phyloP scores from a whole-genome alignment of 2,329 filamentous ascomycete species.

The Aspergillus sp. region DNA sequence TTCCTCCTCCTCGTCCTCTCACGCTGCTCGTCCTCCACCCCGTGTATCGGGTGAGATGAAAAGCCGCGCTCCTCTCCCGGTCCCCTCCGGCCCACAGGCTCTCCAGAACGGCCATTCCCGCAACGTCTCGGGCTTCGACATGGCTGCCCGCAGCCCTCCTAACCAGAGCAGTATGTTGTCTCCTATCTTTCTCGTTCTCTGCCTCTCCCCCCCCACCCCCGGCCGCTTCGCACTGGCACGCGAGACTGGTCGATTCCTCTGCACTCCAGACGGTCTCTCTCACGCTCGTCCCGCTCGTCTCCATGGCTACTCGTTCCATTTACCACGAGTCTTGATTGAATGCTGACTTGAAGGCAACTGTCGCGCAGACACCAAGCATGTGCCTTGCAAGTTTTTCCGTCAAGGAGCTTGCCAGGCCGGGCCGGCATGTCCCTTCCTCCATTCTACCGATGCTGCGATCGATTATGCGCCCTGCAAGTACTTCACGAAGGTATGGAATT shows the following conservation, averaged over 20 bases:
- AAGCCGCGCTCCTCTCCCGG: constrained; percentile 43
- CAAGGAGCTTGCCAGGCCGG: constrained; percentile 96
- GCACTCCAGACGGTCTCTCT: background rate
- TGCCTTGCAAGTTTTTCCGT: constrained; percentile 99
- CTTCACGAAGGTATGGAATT: constrained; percentile 79
- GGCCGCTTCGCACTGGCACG: no score
- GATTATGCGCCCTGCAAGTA: constrained; percentile 95
- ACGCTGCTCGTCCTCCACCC: constrained; percentile 30
- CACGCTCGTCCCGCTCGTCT: background rate
- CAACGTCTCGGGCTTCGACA: constrained; percentile 46
- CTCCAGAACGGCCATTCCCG: constrained; percentile 46
- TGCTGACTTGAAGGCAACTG: background rate
- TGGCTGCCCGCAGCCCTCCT: constrained; percentile 50
- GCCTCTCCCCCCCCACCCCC: background rate
- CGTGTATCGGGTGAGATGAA: constrained; percentile 42
- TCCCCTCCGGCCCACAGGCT: constrained; percentile 35
- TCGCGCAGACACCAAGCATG: constrained; percentile 81
- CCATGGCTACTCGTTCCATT: no score
- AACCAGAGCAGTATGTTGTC: constrained; percentile 46
- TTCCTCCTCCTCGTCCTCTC: constrained; percentile 19
- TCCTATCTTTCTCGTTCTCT: background rate
- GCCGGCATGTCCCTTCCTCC: constrained; percentile 92
- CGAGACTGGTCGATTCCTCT: background rate
- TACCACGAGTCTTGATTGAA: background rate
- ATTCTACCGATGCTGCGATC: constrained; percentile 80